Conservation (phyloP, 176 grass and related monocot genomes). For the Oryza brachyantha region DNA sequence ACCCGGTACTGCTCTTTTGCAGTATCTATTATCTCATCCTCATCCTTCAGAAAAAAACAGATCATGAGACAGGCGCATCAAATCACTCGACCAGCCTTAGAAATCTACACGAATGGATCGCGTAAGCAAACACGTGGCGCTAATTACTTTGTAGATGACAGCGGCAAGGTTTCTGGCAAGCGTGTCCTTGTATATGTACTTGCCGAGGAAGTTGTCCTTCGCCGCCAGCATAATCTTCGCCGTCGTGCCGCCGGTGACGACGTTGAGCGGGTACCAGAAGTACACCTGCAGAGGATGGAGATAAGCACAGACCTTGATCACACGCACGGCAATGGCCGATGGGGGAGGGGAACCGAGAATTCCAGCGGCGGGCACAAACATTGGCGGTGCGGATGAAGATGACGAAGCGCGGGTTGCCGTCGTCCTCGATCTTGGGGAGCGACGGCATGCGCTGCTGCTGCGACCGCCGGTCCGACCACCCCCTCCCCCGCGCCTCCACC, state of each 20-base stretch:
- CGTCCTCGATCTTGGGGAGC: constrained; percentile 82
- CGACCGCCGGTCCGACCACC: constrained; percentile 52
- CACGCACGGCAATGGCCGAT: neutral
- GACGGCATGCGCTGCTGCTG: constrained; percentile 46
- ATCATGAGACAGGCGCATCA: neutral
- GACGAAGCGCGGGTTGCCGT: constrained; percentile 86
- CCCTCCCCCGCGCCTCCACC: constrained; percentile 67
- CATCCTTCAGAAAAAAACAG: constrained; percentile 58
- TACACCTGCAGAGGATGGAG: constrained; percentile 56
- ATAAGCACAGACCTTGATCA: neutral
- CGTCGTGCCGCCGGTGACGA: constrained; percentile 82
- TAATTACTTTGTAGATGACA: constrained; percentile 78
- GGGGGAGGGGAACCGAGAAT: neutral
- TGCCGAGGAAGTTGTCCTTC: constrained; percentile 95
- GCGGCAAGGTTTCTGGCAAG: constrained; percentile 78
- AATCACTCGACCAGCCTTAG: neutral
- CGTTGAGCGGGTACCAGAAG: constrained; percentile 94
- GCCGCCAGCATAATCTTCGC: constrained; percentile 97
- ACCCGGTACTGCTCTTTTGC: constrained; percentile 67
- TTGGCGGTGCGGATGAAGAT: constrained; percentile 90
- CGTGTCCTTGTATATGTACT: constrained; percentile 95
- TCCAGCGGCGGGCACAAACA: constrained; percentile 16
- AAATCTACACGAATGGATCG: neutral
- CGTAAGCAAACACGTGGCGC: neutral
- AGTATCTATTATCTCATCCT: constrained; percentile 71